Base-by-base conservation (phyloP, 2,329 filamentous ascomycete genomes). In the Thielaviopsis populi region DNA sequence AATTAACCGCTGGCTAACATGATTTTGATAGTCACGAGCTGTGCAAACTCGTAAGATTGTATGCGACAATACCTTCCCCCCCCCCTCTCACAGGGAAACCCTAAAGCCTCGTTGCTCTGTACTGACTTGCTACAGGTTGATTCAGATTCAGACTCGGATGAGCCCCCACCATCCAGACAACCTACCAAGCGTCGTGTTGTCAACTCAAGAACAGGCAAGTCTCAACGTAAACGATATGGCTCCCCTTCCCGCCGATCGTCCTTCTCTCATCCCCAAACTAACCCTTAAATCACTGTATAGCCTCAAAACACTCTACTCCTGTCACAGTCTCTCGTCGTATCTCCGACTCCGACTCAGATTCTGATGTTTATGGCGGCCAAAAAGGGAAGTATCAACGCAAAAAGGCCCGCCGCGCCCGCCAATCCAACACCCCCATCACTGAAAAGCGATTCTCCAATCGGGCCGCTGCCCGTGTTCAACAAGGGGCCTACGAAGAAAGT, bases 371-470 rank as follows among this genome's bases (percentile, higher is more conserved):
- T 71, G 89, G 89, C 61, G 88, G 86, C 67, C 83, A 87, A 67
- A 85, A 86, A 65, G 83, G 83, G 66, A 86, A 85, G 69, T 84
- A 79, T 64, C 75, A 79, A 48, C 85, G 82, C 68, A 94, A 91
- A 75, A 91, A 89, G 73, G 88, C 89, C 67, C 87, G 87, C 63
- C 84, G 86, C 66, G 83, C 88, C 71, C 79, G 86, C 65, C 82
- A 90, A 71, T 80, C 84, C 27, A 82, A 86, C 69, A 80, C 87
- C 7, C 79, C 84, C 4, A 82, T 86, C 69, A 82, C 83, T 65
- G 91, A 96, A 75, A 89, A 96, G 71, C 87, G 92, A 68, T 96
- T 95, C 82, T 96, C 91, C 6, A 94, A 87, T 63, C 83, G 92
- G 66, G 87, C 89, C 67, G 89, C 90, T 63, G 88, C 88, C 15